Evolutionary conservation across 257 asterid genomes (phyloP).

Genomic region (Paraleonurus japonicus): DNA sequence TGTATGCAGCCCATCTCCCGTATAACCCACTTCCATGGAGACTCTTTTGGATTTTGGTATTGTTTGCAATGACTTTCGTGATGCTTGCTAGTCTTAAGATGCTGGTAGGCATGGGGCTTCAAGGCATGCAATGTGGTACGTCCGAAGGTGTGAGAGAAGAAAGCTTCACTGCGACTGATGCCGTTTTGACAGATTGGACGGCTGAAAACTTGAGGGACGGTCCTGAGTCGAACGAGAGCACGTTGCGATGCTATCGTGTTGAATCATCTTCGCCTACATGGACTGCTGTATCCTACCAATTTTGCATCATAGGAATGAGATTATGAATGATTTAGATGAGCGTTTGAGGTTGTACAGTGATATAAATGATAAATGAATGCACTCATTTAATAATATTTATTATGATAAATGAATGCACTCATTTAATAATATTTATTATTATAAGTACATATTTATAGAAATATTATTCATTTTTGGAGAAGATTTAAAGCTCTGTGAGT

Average conservation of each 20-base stretch:
- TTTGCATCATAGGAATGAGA: constrained; percentile 20
- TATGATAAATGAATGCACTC: not conserved
- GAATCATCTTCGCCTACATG: not conserved
- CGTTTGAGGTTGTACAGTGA: constrained; percentile 20
- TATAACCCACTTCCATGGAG: constrained; percentile 72
- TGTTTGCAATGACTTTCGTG: constrained; percentile 65
- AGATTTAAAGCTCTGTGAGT: not conserved
- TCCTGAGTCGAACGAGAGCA: not conserved
- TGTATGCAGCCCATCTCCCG: constrained; percentile 88
- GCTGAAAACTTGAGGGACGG: not conserved
- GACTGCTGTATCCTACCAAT: constrained; percentile 28
- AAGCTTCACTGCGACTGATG: constrained; percentile 78
- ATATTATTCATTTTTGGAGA: not conserved
- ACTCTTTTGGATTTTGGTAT: constrained; percentile 64
- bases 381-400: not conserved
- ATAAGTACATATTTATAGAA: not conserved
- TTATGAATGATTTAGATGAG: constrained; percentile 10
- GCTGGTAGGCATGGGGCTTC: constrained; percentile 85
- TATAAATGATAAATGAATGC: not conserved
- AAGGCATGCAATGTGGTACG: constrained; percentile 80
- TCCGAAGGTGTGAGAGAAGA: constrained; percentile 69
- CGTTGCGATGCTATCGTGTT: constrained; percentile 2
- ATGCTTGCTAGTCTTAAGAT: constrained; percentile 90
- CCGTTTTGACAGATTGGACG: not conserved
- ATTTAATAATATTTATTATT: not conserved